Evolutionary conservation across 257 asterid species (phyloP), one percentile per base, ranked within the genome.

Genomic region (Salvia splendens): DNA sequence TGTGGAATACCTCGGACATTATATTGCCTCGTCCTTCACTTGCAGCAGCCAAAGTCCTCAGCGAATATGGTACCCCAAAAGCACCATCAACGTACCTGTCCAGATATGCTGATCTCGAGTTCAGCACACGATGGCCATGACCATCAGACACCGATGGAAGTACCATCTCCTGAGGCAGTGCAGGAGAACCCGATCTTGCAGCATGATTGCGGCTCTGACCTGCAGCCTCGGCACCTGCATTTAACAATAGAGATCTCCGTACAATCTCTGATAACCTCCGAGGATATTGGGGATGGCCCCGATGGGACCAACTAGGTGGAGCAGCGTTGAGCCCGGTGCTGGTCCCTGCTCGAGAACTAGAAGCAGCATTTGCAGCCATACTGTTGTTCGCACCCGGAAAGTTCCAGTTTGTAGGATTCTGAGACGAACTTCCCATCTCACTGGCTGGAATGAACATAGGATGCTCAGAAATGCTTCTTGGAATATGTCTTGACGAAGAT

Each of bases 51-150:
- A 86, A 77, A 72, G 75, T 74, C 66, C 92, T 73, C 45, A 82
- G 63, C 4, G 97, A 80, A 80, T 88, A 75, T 12, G 97, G 95
- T 67, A 78, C 52, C 64, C 91, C 95, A 8, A 76, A 63, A 65
- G 88, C 84, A 73, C 85, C 83, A 58, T 80, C 89, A 14, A 81
- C 76, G 51, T 89, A 92, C 52, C 97, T 86, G 80, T 89, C 98
- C 78, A 87, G 50, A 76, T 83, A 60, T 33, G 89, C 78, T 5
- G 96, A 73, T 79, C 98, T 85, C 35, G 95, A 69, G 72, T 56
- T 73, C 32, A 83, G 41, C 4, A 67, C 61, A 51, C 75, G 86
- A 45, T 80, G 91, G 48, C 82, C 88, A 33, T 61, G 85, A 76
- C 56, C 75, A 63, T 75, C 81, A 61, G 95, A 47, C 51, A 80